Evolutionary conservation across 2,329 filamentous ascomycete genomes (phyloP).

Genomic region (Fusarium multiceps): DNA sequence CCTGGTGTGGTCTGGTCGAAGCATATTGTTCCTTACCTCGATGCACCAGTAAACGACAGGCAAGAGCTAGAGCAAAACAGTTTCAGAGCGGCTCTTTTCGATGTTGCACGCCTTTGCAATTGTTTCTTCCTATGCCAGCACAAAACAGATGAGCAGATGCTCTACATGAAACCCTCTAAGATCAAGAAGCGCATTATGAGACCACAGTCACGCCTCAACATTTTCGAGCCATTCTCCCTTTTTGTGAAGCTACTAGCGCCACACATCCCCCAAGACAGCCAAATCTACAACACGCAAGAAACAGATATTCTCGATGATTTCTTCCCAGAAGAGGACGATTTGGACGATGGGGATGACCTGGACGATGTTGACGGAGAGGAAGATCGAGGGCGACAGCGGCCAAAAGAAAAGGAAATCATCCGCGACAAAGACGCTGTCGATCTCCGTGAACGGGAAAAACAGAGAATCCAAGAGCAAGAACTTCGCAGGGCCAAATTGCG

Average conservation of each 20-base stretch:
- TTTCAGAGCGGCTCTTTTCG: conserved; percentile 42
- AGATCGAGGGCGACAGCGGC: conserved; percentile 39
- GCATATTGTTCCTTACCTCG: conserved; percentile 32
- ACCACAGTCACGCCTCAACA: conserved; percentile 6
- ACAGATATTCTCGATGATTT: conserved; percentile 32
- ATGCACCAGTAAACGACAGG: conserved; percentile 22
- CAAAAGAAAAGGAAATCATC: conserved; percentile 52
- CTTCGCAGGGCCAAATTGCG: conserved; percentile 61
- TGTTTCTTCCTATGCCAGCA: conserved; percentile 46
- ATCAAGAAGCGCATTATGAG: conserved; percentile 31
- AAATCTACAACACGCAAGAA: conserved; percentile 47
- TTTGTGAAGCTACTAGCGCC: conserved; percentile 46
- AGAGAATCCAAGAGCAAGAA: conserved; percentile 66
- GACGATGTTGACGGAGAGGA: conserved; percentile 31
- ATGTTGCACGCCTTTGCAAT: conserved; percentile 48
- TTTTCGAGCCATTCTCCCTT: conserved; percentile 41
- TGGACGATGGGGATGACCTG: conserved; percentile 14
- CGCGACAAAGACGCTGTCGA: conserved; percentile 57
- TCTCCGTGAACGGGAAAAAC: conserved; percentile 65
- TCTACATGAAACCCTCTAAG: conserved; percentile 26
- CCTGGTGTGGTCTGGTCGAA: conserved; percentile 36
- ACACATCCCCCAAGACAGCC: conserved; percentile 49
- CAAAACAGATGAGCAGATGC: conserved; percentile 37
- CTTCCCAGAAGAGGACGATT: conserved; percentile 7
- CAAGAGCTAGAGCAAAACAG: conserved; percentile 18